Conservation (phyloP, 2,329 filamentous ascomycete species). For the Penicillium italicum region DNA sequence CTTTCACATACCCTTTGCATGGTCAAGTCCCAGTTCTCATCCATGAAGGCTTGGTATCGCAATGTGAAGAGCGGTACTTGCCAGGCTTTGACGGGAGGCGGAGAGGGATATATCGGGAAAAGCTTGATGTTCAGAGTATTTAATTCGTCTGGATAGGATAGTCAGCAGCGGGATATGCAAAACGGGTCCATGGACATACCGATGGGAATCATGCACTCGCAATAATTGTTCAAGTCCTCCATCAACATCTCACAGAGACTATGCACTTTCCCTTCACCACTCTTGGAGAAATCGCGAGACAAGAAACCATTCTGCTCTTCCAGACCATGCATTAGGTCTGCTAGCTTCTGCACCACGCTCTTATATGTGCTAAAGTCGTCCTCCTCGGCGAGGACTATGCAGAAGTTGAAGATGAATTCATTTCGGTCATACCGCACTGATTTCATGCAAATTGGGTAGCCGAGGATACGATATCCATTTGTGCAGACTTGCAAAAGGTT, state of each 20-base stretch:
- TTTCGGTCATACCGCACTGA: constrained; percentile 81
- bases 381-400: constrained; percentile 69
- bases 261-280: constrained; percentile 53
- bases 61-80: constrained; percentile 80
- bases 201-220: constrained; percentile 97
- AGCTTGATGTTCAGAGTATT: constrained; percentile 97
- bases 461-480: constrained; percentile 78
- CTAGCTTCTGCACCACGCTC: constrained; percentile 79
- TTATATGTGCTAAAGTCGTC: constrained; percentile 75
- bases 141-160: constrained; percentile 63
- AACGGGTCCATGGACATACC: constrained; percentile 52
- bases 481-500: constrained; percentile 69
- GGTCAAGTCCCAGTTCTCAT: constrained; percentile 54
- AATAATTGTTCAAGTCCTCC: constrained; percentile 94
- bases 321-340: constrained; percentile 78
- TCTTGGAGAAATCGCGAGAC: constrained; percentile 43
- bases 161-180: constrained; percentile 8
- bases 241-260: constrained; percentile 80
- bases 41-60: constrained; percentile 50
- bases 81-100: constrained; percentile 76
- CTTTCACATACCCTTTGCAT: constrained; percentile 44
- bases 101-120: constrained; percentile 75
- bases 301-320: constrained; percentile 89
- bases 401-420: constrained; percentile 98
- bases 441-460: constrained; percentile 83